Conservation (phyloP, 495 filamentous ascomycete species). For the Annulohypoxylon maeteangense region DNA sequence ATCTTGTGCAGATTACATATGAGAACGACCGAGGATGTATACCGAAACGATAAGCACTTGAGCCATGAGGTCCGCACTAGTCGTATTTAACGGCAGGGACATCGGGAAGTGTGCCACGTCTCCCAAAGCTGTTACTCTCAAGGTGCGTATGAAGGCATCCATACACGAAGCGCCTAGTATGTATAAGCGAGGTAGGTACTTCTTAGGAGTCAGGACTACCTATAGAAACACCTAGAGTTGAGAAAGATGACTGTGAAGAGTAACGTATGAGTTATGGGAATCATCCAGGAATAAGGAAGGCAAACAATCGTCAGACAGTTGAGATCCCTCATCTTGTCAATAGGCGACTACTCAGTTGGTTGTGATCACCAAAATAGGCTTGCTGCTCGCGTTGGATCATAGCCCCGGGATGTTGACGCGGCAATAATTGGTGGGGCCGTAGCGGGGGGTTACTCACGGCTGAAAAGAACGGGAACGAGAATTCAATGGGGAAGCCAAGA, state of each 20-base stretch:
- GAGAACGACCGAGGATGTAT: slow-evolving; percentile 11
- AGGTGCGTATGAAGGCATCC: not conserved
- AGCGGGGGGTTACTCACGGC: slow-evolving; percentile 47
- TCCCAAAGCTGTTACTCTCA: slow-evolving; percentile 15
- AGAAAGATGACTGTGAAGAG: not conserved
- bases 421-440: slow-evolving; percentile 57
- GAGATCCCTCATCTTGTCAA: slow-evolving; percentile 5
- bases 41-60: slow-evolving; percentile 7
- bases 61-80: slow-evolving; percentile 25
- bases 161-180: not conserved
- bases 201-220: not conserved
- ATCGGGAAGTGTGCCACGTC: slow-evolving; percentile 37
- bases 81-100: slow-evolving; percentile 34
- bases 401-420: slow-evolving; percentile 48
- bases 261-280: not conserved
- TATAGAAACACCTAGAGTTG: not conserved
- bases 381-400: slow-evolving; percentile 17
- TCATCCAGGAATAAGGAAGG: not conserved
- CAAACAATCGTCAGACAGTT: not conserved
- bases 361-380: slow-evolving; percentile 21
- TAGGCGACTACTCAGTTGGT: slow-evolving; percentile 6
- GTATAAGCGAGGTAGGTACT: slow-evolving; percentile 1
- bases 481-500: slow-evolving; percentile 24
- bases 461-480: slow-evolving; percentile 45
- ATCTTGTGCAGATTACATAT: slow-evolving; percentile 17